Percentiles rank a stretch among this genome's conserved stretches.
Conservation (phyloP, 1,284 basidiomycete species). For the Cryptococcus sp. region DNA sequence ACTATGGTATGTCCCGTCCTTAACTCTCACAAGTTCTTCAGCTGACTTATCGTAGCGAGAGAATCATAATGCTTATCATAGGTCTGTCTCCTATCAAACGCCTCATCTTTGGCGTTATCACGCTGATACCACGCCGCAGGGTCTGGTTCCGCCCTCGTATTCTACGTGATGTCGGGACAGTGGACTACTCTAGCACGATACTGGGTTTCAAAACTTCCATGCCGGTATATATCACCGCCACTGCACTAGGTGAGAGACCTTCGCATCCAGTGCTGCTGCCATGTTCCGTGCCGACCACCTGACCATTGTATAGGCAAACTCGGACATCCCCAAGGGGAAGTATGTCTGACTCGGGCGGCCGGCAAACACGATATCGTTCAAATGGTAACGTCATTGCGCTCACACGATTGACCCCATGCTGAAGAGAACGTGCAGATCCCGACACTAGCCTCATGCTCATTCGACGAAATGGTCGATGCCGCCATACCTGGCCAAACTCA, state of each 20-base stretch:
- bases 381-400: constrained; percentile 62
- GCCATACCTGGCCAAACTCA: constrained; percentile 71
- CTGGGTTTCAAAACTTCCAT: constrained; percentile 70
- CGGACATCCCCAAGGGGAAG: constrained; percentile 89
- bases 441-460: constrained; percentile 82
- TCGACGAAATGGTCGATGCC: constrained; percentile 85
- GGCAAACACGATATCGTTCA: constrained; percentile 79
- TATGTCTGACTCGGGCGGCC: constrained; percentile 81
- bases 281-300: neutral
- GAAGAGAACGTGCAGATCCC: constrained; percentile 63
- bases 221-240: constrained; percentile 71
- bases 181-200: constrained; percentile 81
- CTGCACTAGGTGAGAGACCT: constrained; percentile 32
- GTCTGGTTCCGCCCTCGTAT: constrained; percentile 93
- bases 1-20: constrained; percentile 57
- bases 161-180: constrained; percentile 71
- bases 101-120: neutral
- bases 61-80: constrained; percentile 82
- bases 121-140: constrained; percentile 50
- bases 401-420: neutral
- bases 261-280: neutral
- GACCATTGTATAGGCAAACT: constrained; percentile 68
- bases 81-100: constrained; percentile 54
- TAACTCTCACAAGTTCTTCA: neutral
- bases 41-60: constrained; percentile 59